Evolutionary conservation across 2,329 filamentous ascomycete genomes (phyloP).

Genomic region (Diaporthe vexans): DNA sequence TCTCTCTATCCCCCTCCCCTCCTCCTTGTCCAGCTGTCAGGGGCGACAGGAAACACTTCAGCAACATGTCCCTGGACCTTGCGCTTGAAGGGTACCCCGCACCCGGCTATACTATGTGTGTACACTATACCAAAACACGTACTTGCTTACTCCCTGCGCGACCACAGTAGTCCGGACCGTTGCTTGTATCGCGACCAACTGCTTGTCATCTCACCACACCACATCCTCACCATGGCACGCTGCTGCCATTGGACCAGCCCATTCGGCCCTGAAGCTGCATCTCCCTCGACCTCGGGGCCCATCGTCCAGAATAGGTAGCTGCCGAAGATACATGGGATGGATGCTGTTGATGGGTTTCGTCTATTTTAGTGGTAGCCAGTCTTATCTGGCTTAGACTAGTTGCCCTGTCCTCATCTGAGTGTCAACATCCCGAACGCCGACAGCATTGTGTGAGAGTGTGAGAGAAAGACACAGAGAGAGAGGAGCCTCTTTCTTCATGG

Average conservation of each 20-base stretch:
- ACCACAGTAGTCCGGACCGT: not conserved
- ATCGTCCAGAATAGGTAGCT: slow-evolving; percentile 12
- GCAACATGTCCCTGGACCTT: slow-evolving; percentile 11
- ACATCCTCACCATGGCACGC: slow-evolving; percentile 21
- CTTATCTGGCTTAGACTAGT: slow-evolving; percentile 22
- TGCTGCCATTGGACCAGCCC: slow-evolving; percentile 6
- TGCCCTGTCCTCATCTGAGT: not conserved
- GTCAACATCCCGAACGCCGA: slow-evolving; percentile 32
- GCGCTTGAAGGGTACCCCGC: slow-evolving; percentile 29
- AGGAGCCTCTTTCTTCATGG: not conserved
- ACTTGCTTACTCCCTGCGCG: not conserved
- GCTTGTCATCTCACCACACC: slow-evolving; percentile 3
- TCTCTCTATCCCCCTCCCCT: not conserved
- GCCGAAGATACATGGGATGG: not conserved
- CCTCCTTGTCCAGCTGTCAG: slow-evolving; percentile 14
- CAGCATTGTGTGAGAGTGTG: not conserved
- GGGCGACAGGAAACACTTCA: slow-evolving; percentile 17
- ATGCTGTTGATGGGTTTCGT: slow-evolving; percentile 24
- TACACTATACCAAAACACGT: not conserved
- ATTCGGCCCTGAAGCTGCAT: slow-evolving; percentile 13
- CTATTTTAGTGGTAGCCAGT: slow-evolving; percentile 29
- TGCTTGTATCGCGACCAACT: slow-evolving; percentile 21
- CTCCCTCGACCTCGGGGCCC: not conserved
- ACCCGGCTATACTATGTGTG: not conserved
- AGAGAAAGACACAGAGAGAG: not conserved